Evolutionary conservation across 306 rosid genomes (phyloP), one percentile per base, ranked within the genome.

Genomic region (Comarum palustre): DNA sequence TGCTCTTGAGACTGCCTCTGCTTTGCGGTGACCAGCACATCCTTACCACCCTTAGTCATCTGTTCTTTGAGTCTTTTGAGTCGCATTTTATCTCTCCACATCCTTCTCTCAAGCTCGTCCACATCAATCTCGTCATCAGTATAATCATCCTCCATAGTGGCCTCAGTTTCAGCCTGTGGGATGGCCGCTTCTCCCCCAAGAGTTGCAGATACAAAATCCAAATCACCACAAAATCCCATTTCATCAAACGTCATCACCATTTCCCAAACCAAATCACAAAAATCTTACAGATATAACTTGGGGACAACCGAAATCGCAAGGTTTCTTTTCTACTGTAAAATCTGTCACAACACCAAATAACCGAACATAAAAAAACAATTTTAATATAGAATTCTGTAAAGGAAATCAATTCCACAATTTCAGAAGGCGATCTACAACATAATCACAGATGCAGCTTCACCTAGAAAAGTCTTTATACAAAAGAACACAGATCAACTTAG

Each of bases 1-100:
- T 86, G 88, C 73, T 86, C 90, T 74, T 83, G 90, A n/a, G 87
- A 84, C 55, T 86, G 90, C 13, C 79, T 84, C 75, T 86, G 82
- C 82, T 74, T 86, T 24, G 75, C 81, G 27, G 19, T 76, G 42
- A 80, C 86, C 19, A 31, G 46, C 16, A 77, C 80, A 64, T 81
- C 84, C 75, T 77, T 74, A 34, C 66, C 87, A 34, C 69, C 87
- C 71, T 81, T 83, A 64, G 46, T 77, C 42, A 39, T 79, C 62
- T 81, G 90, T 60, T 86, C 90, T 69, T 77, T 86, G 38, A 81
- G 84, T 39, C 84, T 78, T 71, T 75, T 81, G 66, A 75, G 69
- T 12, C 67, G 82, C 80, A 81, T 76, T 8, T 83, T 77, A 66
- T 86, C 82, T 36, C 84, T 79, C 90, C 90, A 86, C 90, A 86